Evolutionary conservation across 2,329 filamentous ascomycete species (phyloP).

Genomic region (Cytospora piceae): DNA sequence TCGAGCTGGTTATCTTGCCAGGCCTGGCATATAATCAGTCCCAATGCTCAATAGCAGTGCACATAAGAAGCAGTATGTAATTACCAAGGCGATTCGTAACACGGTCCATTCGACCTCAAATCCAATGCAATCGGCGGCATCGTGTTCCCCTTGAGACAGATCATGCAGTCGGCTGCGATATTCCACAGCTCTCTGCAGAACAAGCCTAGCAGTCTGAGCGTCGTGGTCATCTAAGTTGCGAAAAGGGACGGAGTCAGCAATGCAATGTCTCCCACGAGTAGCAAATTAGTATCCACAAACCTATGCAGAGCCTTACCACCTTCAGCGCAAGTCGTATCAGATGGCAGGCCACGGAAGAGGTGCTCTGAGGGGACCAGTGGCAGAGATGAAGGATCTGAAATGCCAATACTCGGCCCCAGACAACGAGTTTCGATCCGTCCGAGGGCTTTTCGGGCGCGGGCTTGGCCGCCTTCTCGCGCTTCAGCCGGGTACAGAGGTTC

Average conservation of each 20-base stretch:
- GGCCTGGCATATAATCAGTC: conserved; percentile 52
- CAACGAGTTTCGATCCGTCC: conserved; percentile 38
- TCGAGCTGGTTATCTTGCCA: conserved; percentile 76
- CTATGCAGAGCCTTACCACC: conserved; percentile 65
- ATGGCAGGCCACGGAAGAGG: conserved; percentile 48
- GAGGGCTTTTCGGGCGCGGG: background rate
- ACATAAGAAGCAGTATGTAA: conserved; percentile 31
- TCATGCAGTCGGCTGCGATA: conserved; percentile 51
- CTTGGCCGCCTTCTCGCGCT: conserved; percentile 38
- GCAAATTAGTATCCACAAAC: conserved; percentile 38
- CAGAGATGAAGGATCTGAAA: conserved; percentile 70
- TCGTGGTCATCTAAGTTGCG: conserved; percentile 51
- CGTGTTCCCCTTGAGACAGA: conserved; percentile 36
- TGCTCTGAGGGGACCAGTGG: conserved; percentile 41
- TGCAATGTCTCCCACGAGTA: conserved; percentile 29
- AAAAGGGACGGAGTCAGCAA: conserved; percentile 28
- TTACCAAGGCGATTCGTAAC: conserved; percentile 68
- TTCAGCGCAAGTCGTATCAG: conserved; percentile 71
- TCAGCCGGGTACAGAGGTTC: conserved; percentile 65
- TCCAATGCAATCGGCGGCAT: conserved; percentile 38
- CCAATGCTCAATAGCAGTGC: conserved; percentile 10
- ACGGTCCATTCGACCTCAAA: conserved; percentile 67
- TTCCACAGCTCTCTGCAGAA: conserved; percentile 66
- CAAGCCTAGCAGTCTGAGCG: conserved; percentile 59
- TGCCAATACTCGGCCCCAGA: conserved; percentile 57